These are phyloP conservation scores for Eremomyces bilateralis DNA, from an alignment of 495 filamentous ascomycete genomes.

Conservation along the genomic window DNA sequence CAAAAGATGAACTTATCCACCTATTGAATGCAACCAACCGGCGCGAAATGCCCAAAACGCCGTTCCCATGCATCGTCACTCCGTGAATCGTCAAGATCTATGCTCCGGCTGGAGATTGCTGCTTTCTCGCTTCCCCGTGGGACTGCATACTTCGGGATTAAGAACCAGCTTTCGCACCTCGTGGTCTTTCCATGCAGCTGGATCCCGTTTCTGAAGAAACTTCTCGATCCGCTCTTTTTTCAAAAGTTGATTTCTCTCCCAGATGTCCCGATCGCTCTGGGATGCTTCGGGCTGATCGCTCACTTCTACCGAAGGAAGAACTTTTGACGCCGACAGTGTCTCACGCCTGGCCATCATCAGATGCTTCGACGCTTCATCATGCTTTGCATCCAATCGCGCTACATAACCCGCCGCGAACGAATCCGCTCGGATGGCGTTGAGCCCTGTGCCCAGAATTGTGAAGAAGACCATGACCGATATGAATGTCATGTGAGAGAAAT, in stretches of 20 bases:
- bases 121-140: too few relatives aligned
- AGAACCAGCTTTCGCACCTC: slow-evolving; percentile 5
- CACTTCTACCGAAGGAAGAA: too few relatives aligned
- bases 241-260: too few relatives aligned
- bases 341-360: slow-evolving; percentile 33
- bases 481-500: too few relatives aligned
- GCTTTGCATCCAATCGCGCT: slow-evolving; percentile 37
- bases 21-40: too few relatives aligned
- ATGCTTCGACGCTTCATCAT: slow-evolving; percentile 38
- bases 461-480: slow-evolving; percentile 41
- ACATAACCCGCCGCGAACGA: slow-evolving; percentile 31
- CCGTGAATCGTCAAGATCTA: too few relatives aligned
- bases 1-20: too few relatives aligned
- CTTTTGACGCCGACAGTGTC: slow-evolving; percentile 23
- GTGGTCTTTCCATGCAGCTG: slow-evolving; percentile 5
- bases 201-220: slow-evolving; percentile 51
- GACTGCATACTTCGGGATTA: not conserved
- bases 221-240: slow-evolving; percentile 42
- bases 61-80: too few relatives aligned
- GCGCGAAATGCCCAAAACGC: too few relatives aligned
- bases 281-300: too few relatives aligned
- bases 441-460: slow-evolving; percentile 39
- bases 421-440: slow-evolving; percentile 45
- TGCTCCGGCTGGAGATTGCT: too few relatives aligned
- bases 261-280: too few relatives aligned